A percentile compares a stretch with the other conserved stretches of the same genome.
phyloP scores from a whole-genome alignment of 192 early-diverging fungal genomes.

The Coemansia brasiliensis region DNA sequence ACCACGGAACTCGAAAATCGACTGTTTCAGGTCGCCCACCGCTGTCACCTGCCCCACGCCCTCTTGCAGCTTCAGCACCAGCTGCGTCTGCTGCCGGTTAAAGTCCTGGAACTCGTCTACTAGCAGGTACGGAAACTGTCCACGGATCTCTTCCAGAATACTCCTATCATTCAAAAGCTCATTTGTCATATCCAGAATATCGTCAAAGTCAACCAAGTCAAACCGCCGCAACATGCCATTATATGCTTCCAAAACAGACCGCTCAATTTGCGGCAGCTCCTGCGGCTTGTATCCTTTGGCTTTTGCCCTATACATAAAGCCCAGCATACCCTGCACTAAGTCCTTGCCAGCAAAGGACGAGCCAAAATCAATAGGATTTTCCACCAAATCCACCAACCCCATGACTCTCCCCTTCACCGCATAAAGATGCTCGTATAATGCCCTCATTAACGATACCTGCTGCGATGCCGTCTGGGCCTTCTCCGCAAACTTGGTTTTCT shows the following conservation, averaged over 20 bases:
- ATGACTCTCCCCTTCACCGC: slow-evolving; percentile 4
- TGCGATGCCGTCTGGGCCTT: slow-evolving; percentile 10
- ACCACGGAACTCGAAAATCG: slow-evolving; percentile 52
- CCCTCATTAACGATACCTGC: slow-evolving; percentile 14
- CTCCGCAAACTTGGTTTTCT: slow-evolving; percentile 11
- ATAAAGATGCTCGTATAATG: slow-evolving; percentile 27
- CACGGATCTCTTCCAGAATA: slow-evolving; percentile 19
- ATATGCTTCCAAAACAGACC: slow-evolving; percentile 41
- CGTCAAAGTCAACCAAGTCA: slow-evolving; percentile 52
- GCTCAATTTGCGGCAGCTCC: slow-evolving; percentile 19
- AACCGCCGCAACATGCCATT: slow-evolving; percentile 31
- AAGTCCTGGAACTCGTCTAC: slow-evolving; percentile 57
- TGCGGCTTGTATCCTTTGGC: slow-evolving; percentile 29
- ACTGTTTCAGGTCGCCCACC: slow-evolving; percentile 52
- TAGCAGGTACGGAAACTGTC: slow-evolving; percentile 35
- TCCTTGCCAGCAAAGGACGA: slow-evolving; percentile 17
- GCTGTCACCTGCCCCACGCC: slow-evolving; percentile 41
- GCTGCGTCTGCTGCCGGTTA: slow-evolving; percentile 46
- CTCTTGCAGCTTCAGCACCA: slow-evolving; percentile 39
- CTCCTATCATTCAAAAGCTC: slow-evolving; percentile 16
- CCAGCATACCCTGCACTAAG: slow-evolving; percentile 1
- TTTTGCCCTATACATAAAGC: slow-evolving; percentile 41
- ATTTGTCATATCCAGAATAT: slow-evolving; percentile 28
- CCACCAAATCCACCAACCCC: slow-evolving; percentile 7
- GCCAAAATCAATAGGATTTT: slow-evolving; percentile 9